Percentiles rank a stretch among this genome's conserved stretches.
These are phyloP conservation scores for Ailanthus altissimus DNA, from an alignment of 345 rosid genomes.

Conservation along the genomic window DNA sequence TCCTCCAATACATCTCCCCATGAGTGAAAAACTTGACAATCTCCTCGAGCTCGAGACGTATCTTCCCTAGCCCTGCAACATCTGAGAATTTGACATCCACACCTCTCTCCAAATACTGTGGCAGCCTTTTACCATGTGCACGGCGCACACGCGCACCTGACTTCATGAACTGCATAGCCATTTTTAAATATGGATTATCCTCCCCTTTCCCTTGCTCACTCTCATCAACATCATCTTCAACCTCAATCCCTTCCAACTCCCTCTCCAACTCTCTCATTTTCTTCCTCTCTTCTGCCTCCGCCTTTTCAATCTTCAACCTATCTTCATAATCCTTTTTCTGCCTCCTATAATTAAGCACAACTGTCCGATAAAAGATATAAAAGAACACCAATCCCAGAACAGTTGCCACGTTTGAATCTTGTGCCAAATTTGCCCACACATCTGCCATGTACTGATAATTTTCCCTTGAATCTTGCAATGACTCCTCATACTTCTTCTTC, in stretches of 20 bases:
- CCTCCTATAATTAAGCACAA: conserved; percentile 75
- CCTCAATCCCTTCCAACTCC: conserved; percentile 71
- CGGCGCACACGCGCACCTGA: conserved; percentile 91
- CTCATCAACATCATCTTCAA: conserved; percentile 61
- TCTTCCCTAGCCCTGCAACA: conserved; percentile 97
- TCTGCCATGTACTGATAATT: conserved; percentile 52
- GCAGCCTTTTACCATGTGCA: conserved; percentile 63
- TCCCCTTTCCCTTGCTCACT: conserved; percentile 59
- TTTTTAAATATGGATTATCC: conserved; percentile 72
- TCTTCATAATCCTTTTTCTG: conserved; percentile 95
- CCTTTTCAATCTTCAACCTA: conserved; percentile 89
- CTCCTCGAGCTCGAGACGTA: conserved; percentile 92
- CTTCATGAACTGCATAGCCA: conserved; percentile 92
- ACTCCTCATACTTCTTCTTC: conserved; percentile 62
- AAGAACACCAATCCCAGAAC: conserved; percentile 74
- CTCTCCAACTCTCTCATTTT: conserved; percentile 83
- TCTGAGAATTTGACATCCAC: conserved; percentile 87
- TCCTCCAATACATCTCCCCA: conserved; percentile 89
- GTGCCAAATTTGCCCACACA: conserved; percentile 68
- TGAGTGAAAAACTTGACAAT: conserved; percentile 95
- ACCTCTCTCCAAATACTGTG: conserved; percentile 84
- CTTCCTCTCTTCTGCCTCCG: conserved; percentile 89
- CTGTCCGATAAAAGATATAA: conserved; percentile 71
- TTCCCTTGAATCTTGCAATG: conserved; percentile 60
- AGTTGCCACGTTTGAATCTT: conserved; percentile 66